phyloP scores from a whole-genome alignment of 1,139 yeast genomes.

The Blastobotrys malaysiensis region DNA sequence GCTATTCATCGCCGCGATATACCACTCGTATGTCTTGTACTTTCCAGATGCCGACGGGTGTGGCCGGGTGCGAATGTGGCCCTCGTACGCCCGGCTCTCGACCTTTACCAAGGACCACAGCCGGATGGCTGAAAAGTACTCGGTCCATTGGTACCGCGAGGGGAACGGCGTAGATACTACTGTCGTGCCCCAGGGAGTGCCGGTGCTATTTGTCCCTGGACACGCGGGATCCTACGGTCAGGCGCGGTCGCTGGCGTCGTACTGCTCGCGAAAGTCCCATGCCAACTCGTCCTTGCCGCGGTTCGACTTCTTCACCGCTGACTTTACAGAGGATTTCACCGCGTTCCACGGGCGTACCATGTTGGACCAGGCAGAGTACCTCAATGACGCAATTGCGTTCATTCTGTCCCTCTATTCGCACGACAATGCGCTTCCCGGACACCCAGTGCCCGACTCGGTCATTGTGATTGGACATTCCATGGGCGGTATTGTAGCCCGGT shows the following conservation, averaged over 20 bases:
- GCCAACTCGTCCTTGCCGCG: slow-evolving; percentile 9
- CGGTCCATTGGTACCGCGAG: slow-evolving; percentile 74
- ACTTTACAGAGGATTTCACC: slow-evolving; percentile 92
- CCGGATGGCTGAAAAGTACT: slow-evolving; percentile 70
- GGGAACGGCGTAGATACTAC: slow-evolving; percentile 35
- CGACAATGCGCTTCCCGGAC: slow-evolving; percentile 8
- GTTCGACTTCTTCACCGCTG: slow-evolving; percentile 66
- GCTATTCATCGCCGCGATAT: slow-evolving; percentile 11
- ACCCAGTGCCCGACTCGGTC: slow-evolving; percentile 56
- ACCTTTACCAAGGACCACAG: slow-evolving; percentile 65
- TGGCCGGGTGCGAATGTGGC: slow-evolving; percentile 46
- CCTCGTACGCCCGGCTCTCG: slow-evolving; percentile 17
- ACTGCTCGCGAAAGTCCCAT: slow-evolving; percentile 35
- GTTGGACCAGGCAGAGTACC: slow-evolving; percentile 88
- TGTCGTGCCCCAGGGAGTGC: slow-evolving; percentile 57
- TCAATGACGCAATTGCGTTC: slow-evolving; percentile 79
- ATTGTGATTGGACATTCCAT: slow-evolving; percentile 86
- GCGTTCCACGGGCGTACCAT: slow-evolving; percentile 94
- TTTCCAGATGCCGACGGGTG: slow-evolving; percentile 24
- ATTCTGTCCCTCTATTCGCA: slow-evolving; percentile 59
- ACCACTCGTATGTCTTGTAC: slow-evolving; percentile 18
- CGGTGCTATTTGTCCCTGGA: slow-evolving; percentile 91
- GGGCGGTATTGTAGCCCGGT: slow-evolving; percentile 93
- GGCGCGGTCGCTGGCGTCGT: slow-evolving; percentile 84
- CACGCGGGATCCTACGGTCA: slow-evolving; percentile 95